phyloP scores from a whole-genome alignment of 495 filamentous ascomycete genomes.

The Hyaloscypha hepaticicola region DNA sequence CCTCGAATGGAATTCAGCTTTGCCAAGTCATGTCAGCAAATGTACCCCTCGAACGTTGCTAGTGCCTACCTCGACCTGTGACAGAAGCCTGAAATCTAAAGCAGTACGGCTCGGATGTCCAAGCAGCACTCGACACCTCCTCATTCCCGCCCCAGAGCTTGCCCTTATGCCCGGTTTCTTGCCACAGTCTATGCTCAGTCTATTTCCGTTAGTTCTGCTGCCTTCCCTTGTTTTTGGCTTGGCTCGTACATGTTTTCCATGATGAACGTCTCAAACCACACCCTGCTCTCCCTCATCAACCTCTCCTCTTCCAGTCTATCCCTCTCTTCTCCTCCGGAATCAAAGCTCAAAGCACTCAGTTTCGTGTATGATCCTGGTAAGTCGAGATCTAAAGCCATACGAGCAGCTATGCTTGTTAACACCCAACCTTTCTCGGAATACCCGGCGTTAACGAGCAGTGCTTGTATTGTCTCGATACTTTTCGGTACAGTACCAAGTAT shows the following conservation, averaged over 20 bases:
- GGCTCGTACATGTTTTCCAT: slow-evolving; percentile 52
- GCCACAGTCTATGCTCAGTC: slow-evolving; percentile 51
- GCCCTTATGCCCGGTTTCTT: slow-evolving; percentile 47
- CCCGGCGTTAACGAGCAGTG: slow-evolving; percentile 47
- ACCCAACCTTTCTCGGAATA: slow-evolving; percentile 50
- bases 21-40: slow-evolving; percentile 9
- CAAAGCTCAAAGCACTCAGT: slow-evolving; percentile 34
- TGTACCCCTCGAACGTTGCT: background rate
- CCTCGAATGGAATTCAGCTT: slow-evolving; percentile 47
- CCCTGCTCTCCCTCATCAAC: slow-evolving; percentile 43
- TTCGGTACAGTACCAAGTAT: slow-evolving; percentile 40
- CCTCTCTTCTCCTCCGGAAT: slow-evolving; percentile 18
- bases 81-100: slow-evolving; percentile 49
- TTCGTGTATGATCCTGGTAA: slow-evolving; percentile 45
- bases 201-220: slow-evolving; percentile 19
- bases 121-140: slow-evolving; percentile 45
- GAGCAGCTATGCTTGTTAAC: slow-evolving; percentile 46
- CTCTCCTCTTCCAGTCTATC: slow-evolving; percentile 33
- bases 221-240: too few relatives aligned
- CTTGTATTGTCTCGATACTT: slow-evolving; percentile 48
- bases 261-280: slow-evolving; percentile 48
- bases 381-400: slow-evolving; percentile 46
- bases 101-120: slow-evolving; percentile 43
- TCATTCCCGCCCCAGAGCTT: slow-evolving; percentile 35
- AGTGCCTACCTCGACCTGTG: slow-evolving; percentile 49